Percentiles rank a stretch among this genome's conserved stretches.
Evolutionary conservation across 2,329 filamentous ascomycete genomes (phyloP).

Genomic region (Hirsutella minnesotensis): DNA sequence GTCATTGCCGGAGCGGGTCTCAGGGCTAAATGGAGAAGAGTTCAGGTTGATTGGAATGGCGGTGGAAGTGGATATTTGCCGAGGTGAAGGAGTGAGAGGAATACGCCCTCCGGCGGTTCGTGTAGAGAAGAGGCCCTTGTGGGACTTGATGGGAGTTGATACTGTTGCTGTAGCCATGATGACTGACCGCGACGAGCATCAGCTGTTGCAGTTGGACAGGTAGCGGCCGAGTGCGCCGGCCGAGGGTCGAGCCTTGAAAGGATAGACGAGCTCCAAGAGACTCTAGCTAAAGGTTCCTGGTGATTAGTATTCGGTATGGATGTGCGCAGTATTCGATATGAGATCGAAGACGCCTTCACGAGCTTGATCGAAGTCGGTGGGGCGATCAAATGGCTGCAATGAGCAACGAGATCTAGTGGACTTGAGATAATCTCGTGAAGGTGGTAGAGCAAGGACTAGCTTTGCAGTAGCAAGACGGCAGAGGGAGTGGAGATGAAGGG

Average conservation of each 20-base stretch:
- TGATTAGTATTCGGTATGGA: constrained; percentile 30
- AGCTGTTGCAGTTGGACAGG: constrained; percentile 23
- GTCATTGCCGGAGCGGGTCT: constrained; percentile 41
- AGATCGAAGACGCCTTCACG: constrained; percentile 29
- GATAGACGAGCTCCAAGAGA: constrained; percentile 46
- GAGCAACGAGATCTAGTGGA: constrained; percentile 38
- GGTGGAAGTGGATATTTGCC: constrained; percentile 45
- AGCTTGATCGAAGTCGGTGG: constrained; percentile 30
- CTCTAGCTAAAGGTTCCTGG: constrained; percentile 48
- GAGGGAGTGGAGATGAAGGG: constrained; percentile 5
- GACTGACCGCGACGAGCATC: constrained; percentile 16
- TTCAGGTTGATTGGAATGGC: constrained; percentile 39
- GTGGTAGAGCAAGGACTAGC: constrained; percentile 7
- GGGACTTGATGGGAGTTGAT: constrained; percentile 89
- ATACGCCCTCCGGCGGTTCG: constrained; percentile 91
- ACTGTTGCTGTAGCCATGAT: constrained; percentile 72
- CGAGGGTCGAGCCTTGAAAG: constrained; percentile 23
- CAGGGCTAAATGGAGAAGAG: constrained; percentile 71
- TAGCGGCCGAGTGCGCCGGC: constrained; percentile 35
- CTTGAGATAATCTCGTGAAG: constrained; percentile 18
- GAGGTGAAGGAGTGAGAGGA: constrained; percentile 86
- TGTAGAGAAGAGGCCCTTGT: constrained; percentile 81
- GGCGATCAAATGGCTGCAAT: constrained; percentile 33
- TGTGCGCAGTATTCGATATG: constrained; percentile 33
- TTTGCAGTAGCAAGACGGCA: constrained; percentile 8